Conservation (phyloP, 805 yeast genomes). For the Blastobotrys robertii region DNA sequence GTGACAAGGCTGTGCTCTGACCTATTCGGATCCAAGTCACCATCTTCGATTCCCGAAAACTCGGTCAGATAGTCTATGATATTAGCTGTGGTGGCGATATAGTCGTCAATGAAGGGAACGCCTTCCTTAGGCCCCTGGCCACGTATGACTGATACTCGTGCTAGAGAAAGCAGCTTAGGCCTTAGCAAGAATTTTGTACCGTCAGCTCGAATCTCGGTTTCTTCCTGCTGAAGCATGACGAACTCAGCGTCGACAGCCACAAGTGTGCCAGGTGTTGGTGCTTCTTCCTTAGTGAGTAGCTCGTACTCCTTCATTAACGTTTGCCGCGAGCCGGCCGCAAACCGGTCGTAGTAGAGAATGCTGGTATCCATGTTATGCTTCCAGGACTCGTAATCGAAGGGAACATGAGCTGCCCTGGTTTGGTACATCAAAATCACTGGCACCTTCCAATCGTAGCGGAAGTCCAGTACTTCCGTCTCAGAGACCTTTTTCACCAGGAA, state of each 20-base stretch:
- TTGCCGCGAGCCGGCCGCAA: constrained; percentile 57
- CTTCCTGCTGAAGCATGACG: constrained; percentile 71
- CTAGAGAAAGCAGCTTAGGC: constrained; percentile 70
- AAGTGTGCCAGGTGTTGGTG: constrained; percentile 64
- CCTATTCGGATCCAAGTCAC: constrained; percentile 66
- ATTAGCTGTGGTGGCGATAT: constrained; percentile 55
- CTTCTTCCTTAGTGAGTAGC: constrained; percentile 55
- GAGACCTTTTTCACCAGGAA: constrained; percentile 71
- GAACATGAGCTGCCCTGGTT: constrained; percentile 20
- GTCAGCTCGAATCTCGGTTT: constrained; percentile 62
- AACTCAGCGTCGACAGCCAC: constrained; percentile 97
- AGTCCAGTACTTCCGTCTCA: constrained; percentile 67
- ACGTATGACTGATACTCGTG: constrained; percentile 79
- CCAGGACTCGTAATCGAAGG: constrained; percentile 42
- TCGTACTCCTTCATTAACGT: constrained; percentile 53
- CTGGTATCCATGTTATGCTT: constrained; percentile 45
- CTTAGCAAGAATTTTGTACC: constrained; percentile 61
- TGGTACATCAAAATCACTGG: constrained; percentile 68
- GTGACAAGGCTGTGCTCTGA: constrained; percentile 67
- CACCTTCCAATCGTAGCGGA: constrained; percentile 70
- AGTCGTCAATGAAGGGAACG: constrained; percentile 84
- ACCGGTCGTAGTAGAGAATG: constrained; percentile 64
- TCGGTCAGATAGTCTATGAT: constrained; percentile 82
- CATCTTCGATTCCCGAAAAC: constrained; percentile 88
- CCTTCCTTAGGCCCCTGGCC: constrained; percentile 54